phyloP scores from a whole-genome alignment of 306 rosid species.

The Quercus mongolica region DNA sequence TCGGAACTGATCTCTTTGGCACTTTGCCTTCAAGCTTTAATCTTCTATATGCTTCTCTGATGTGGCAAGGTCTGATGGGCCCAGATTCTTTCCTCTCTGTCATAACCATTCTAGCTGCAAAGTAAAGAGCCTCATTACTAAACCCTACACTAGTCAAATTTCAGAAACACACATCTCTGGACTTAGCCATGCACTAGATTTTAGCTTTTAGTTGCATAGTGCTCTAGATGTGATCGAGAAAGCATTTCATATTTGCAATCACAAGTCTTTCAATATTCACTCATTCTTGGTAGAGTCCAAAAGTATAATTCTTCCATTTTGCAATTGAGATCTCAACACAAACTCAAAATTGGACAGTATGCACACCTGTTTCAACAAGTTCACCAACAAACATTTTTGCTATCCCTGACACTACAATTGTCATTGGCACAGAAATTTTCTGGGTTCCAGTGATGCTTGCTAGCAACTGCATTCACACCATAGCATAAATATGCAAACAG shows the following conservation, averaged over 20 bases:
- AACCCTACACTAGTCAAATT: background rate
- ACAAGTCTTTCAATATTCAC: background rate
- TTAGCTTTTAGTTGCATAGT: background rate
- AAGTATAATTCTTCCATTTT: background rate
- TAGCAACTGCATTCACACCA: constrained; percentile 51
- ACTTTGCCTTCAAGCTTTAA: constrained; percentile 88
- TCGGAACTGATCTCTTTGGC: constrained; percentile 61
- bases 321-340: background rate
- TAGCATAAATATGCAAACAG: background rate
- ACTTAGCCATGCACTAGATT: background rate
- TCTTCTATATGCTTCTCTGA: constrained; percentile 86
- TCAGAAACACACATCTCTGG: background rate
- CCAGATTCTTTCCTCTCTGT: constrained; percentile 86
- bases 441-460: constrained; percentile 82
- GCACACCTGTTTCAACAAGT: constrained; percentile 79
- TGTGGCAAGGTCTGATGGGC: constrained; percentile 90
- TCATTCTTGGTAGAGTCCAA: background rate
- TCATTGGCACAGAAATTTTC: constrained; percentile 84
- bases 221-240: background rate
- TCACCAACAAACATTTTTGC: constrained; percentile 95
- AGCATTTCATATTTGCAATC: background rate
- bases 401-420: constrained; percentile 88
- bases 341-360: background rate
- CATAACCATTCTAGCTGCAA: constrained; percentile 81
- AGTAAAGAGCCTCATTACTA: constrained; percentile 6